phyloP scores from a whole-genome alignment of 2,329 filamentous ascomycete species.

The Exophiala sideris region DNA sequence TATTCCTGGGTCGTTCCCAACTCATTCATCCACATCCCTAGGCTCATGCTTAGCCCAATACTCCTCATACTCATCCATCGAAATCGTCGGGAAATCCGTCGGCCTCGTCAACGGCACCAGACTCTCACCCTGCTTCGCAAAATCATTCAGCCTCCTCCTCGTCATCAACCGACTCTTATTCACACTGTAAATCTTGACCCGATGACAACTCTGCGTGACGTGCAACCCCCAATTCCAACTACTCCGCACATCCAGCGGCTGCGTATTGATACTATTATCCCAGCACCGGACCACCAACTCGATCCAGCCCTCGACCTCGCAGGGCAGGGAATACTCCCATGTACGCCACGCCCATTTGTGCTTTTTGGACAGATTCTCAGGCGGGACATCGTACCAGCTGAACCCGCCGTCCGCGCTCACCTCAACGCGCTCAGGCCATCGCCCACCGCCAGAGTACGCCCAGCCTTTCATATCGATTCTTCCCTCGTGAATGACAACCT shows the following conservation, averaged over 20 bases:
- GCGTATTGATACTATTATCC: slow-evolving; percentile 62
- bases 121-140: slow-evolving; percentile 32
- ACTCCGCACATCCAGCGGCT: slow-evolving; percentile 53
- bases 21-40: slow-evolving; percentile 25
- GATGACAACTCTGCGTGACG: slow-evolving; percentile 39
- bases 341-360: slow-evolving; percentile 62
- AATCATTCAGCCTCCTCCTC: slow-evolving; percentile 30
- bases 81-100: slow-evolving; percentile 32
- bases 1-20: neutral
- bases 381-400: slow-evolving; percentile 62
- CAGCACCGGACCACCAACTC: slow-evolving; percentile 59
- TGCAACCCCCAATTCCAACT: slow-evolving; percentile 50
- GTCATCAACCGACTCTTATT: slow-evolving; percentile 34
- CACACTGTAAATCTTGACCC: slow-evolving; percentile 45
- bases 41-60: slow-evolving; percentile 34
- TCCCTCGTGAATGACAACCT: slow-evolving; percentile 59
- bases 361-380: slow-evolving; percentile 60
- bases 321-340: slow-evolving; percentile 62
- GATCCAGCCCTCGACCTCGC: slow-evolving; percentile 60
- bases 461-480: slow-evolving; percentile 59
- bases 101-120: slow-evolving; percentile 35
- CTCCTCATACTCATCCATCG: slow-evolving; percentile 32
- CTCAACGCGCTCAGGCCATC: slow-evolving; percentile 62
- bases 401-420: slow-evolving; percentile 61
- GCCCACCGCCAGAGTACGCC: slow-evolving; percentile 58